Percentiles rank a stretch among this genome's conserved stretches.
Conservation (phyloP, 495 filamentous ascomycete species). For the Oleoguttula mirabilis region DNA sequence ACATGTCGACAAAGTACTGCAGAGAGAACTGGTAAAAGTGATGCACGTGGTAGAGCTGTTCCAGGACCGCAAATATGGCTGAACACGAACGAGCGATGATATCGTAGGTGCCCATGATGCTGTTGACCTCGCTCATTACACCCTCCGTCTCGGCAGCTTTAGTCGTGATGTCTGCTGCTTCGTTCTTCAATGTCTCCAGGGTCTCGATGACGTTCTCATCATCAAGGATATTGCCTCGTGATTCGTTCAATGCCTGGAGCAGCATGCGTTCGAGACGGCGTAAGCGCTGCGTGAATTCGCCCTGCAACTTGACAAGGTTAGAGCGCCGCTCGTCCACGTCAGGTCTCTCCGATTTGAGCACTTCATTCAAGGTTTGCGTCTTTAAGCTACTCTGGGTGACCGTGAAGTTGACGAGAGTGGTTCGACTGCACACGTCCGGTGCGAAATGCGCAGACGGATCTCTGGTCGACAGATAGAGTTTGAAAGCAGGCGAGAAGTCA, state of each 20-base stretch:
- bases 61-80: constrained; percentile 89
- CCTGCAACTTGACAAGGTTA: constrained; percentile 95
- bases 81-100: constrained; percentile 89
- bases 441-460: constrained; percentile 94
- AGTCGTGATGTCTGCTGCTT: constrained; percentile 85
- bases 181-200: constrained; percentile 92
- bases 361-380: constrained; percentile 92
- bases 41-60: constrained; percentile 95
- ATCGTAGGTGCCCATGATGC: constrained; percentile 83
- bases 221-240: constrained; percentile 93
- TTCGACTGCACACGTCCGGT: constrained; percentile 96
- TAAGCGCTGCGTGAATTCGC: constrained; percentile 95
- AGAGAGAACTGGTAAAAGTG: constrained; percentile 99
- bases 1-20: constrained; percentile 95
- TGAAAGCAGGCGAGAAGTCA: constrained; percentile 96
- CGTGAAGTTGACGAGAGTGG: constrained; percentile 98
- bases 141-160: constrained; percentile 96
- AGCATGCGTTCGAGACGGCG: constrained; percentile 92
- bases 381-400: constrained; percentile 97
- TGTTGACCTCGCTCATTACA: constrained; percentile 95
- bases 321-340: constrained; percentile 96
- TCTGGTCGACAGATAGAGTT: constrained; percentile 84
- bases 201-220: constrained; percentile 97
- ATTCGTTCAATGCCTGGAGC: constrained; percentile 91
- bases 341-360: constrained; percentile 90